A percentile compares a stretch with the other conserved stretches of the same genome.
Evolutionary conservation across 2,329 filamentous ascomycete species (phyloP).

Genomic region (Cladophialophora bantiana): DNA sequence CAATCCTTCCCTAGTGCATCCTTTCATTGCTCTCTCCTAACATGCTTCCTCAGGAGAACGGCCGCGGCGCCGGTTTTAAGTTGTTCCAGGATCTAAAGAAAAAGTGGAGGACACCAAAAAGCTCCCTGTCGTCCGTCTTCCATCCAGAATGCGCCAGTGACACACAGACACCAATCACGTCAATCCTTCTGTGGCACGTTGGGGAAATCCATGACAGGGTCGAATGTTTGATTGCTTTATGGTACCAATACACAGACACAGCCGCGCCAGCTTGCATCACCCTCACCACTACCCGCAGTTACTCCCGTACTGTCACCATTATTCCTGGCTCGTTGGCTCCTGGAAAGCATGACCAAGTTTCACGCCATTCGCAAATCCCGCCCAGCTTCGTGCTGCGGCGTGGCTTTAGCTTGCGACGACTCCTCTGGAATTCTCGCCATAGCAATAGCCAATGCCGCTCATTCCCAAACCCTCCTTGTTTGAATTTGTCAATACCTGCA

Average conservation of each 20-base stretch:
- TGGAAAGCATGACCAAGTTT: neutral
- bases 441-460: neutral
- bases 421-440: neutral
- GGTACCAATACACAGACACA: neutral
- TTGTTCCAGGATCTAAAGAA: neutral
- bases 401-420: slow-evolving; percentile 5
- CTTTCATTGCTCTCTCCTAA: neutral
- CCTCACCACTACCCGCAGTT: neutral
- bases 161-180: slow-evolving; percentile 13
- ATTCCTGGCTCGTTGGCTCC: neutral
- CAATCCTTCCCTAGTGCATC: neutral
- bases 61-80: neutral
- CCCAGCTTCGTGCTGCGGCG: neutral
- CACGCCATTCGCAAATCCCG: neutral
- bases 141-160: slow-evolving; percentile 6
- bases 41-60: neutral
- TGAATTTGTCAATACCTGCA: neutral
- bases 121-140: neutral
- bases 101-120: neutral
- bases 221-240: no score
- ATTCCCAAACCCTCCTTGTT: neutral
- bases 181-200: slow-evolving; percentile 12
- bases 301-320: neutral
- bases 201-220: slow-evolving; percentile 11
- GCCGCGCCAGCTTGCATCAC: slow-evolving; percentile 5